Evolutionary conservation across 2,329 filamentous ascomycete genomes (phyloP), one percentile per base, ranked within the genome.

Genomic region (Diatrype stigma): DNA sequence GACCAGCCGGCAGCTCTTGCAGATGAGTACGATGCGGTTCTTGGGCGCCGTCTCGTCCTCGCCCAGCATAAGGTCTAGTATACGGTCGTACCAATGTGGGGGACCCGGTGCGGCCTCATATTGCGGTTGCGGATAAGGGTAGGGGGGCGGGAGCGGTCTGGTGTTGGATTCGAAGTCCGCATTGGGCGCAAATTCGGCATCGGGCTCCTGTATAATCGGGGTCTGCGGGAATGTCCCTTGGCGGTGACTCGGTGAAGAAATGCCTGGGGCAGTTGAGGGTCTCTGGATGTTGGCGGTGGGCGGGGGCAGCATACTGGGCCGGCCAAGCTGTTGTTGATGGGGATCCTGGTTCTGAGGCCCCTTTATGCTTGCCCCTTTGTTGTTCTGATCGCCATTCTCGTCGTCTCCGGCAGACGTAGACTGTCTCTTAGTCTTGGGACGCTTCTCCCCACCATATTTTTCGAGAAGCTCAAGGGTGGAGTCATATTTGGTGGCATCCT

Each of bases 401-500:
- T 56, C 63, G 4, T 54, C 60, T 2, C 48, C 54, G 4, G 56
- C 55, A 2, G 50, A 56, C 14, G 56, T 56, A 2, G 50, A 56
- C 14, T 64, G 62, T 45, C 66, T 64, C 51, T 62, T 67, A 10
- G 51, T 48, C 55, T 65, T 69, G 50, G 60, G 67, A 14, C 72
- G 58, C 63, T 75, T 73, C 61, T 77, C 73, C 55, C 84, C 88
- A 34, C 91, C 92, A 67, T 99, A 99, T 63, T 97, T 99, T 63
- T 97, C 90, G 11, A 99, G 81, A 53, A 99, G 73, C 66, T 96
- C 85, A 63, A 95, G 84, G 1, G 94, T 99, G 30, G 92, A 94
- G 70, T 97, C 90, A 73, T 96, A 99, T 69, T 89, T 96, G 32
- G 94, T 99, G 23, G 92, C 92, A 52, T 87, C 85, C 72, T 99